A percentile compares a stretch with the other conserved stretches of the same genome.
Evolutionary conservation across 2,329 filamentous ascomycete species (phyloP).

Genomic region (Ceratocystis cubensis): DNA sequence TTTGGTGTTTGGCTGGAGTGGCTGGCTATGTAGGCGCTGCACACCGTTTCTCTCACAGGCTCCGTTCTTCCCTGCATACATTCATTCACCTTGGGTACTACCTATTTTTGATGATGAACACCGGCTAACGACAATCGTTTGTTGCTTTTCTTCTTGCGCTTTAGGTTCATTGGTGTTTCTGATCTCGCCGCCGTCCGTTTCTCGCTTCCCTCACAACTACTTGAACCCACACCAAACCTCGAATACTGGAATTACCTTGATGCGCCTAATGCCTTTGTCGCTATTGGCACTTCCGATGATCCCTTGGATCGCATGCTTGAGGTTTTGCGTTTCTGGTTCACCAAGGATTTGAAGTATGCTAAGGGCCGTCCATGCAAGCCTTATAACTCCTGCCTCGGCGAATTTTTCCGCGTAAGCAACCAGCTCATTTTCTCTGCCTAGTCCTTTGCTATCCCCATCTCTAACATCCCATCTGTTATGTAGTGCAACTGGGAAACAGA

Average conservation of each 20-base stretch:
- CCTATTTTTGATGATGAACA: neutral
- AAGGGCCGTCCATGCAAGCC: conserved; percentile 98
- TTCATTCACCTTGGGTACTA: neutral
- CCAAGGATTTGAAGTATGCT: conserved; percentile 96
- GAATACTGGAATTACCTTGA: conserved; percentile 99
- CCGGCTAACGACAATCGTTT: neutral
- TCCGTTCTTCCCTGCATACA: neutral
- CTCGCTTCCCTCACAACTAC: conserved; percentile 84
- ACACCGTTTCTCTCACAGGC: neutral
- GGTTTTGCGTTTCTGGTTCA: conserved; percentile 94
- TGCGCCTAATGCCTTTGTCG: conserved; percentile 75
- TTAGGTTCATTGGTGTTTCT: conserved; percentile 85
- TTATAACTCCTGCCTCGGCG: conserved; percentile 91
- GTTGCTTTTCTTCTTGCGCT: neutral
- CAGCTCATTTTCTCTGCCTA: neutral
- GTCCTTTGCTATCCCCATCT: neutral
- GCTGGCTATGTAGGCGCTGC: neutral
- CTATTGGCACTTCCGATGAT: conserved; percentile 79
- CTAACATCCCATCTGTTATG: conserved; percentile 5
- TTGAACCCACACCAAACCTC: conserved; percentile 91
- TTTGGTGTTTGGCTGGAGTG: neutral
- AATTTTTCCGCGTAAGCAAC: conserved; percentile 77
- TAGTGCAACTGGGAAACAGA: conserved; percentile 93
- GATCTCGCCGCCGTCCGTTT: conserved; percentile 95
- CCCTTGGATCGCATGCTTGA: conserved; percentile 87